These are phyloP conservation scores for Tylopilus felleus DNA, from an alignment of 768 basidiomycete species.

Conservation along the genomic window DNA sequence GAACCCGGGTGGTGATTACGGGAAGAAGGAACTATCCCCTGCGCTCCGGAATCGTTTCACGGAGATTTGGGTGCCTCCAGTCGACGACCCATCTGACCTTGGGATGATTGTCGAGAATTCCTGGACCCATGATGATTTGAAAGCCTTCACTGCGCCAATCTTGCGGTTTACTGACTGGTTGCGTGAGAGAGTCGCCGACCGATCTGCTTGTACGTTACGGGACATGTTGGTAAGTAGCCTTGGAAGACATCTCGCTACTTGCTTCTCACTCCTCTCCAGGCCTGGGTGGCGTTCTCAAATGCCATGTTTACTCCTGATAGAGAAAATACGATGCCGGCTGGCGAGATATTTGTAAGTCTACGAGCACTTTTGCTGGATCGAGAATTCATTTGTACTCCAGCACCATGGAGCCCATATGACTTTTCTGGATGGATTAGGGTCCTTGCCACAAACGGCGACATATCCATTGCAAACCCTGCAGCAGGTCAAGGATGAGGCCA, in stretches of 20 bases:
- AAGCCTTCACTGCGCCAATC: conserved; percentile 53
- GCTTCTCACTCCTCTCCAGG: conserved; percentile 42
- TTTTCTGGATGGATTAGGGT: conserved; percentile 82
- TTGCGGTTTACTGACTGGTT: conserved; percentile 86
- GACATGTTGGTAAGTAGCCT: conserved; percentile 73
- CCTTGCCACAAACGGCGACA: conserved; percentile 67
- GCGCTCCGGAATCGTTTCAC: conserved; percentile 97
- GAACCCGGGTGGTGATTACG: conserved; percentile 99
- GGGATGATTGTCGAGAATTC: conserved; percentile 69
- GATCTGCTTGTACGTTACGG: conserved; percentile 69
- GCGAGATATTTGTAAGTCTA: conserved; percentile 66
- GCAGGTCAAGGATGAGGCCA: conserved; percentile 60
- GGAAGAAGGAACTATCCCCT: conserved; percentile 97
- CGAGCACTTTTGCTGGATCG: background rate
- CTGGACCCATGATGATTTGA: conserved; percentile 60
- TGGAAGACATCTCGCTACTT: background rate
- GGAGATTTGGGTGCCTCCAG: conserved; percentile 95
- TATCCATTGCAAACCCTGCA: conserved; percentile 58
- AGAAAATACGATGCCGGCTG: conserved; percentile 33
- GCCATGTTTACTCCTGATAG: conserved; percentile 38
- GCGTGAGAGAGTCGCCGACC: conserved; percentile 53
- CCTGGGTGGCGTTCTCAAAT: conserved; percentile 92
- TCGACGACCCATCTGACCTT: conserved; percentile 71
- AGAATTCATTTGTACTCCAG: conserved; percentile 39
- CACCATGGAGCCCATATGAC: conserved; percentile 94